Evolutionary conservation across 345 rosid genomes (phyloP).

Genomic region (Eucalyptus victrix): DNA sequence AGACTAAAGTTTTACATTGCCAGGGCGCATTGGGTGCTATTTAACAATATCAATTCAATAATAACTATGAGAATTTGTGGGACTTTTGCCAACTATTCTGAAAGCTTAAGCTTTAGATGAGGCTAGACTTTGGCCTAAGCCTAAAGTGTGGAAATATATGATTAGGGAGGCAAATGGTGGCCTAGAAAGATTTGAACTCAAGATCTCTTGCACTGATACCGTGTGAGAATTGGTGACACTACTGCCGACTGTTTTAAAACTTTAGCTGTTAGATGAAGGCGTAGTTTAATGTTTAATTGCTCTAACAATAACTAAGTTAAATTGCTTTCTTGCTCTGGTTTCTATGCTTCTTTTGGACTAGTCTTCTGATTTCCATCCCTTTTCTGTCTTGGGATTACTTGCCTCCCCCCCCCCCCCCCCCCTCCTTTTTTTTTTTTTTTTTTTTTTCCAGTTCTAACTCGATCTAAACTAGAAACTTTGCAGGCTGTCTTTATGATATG

Average conservation of each 20-base stretch:
- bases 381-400: background rate
- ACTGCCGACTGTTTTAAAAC: background rate
- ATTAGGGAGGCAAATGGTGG: too few relatives aligned
- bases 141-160: background rate
- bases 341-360: background rate
- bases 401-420: background rate
- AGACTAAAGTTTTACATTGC: background rate
- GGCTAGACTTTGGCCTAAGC: background rate
- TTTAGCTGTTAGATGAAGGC: background rate
- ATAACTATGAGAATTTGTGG: background rate
- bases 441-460: background rate
- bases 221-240: background rate
- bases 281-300: background rate
- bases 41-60: background rate
- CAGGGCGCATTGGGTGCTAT: background rate
- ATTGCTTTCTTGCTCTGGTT: background rate
- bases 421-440: too few relatives aligned
- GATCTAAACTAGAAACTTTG: background rate
- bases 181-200: too few relatives aligned
- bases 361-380: background rate
- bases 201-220: too few relatives aligned
- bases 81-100: background rate
- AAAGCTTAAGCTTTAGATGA: background rate
- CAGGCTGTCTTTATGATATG: constrained; percentile 94
- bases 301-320: background rate